Evolutionary conservation across 768 basidiomycete species (phyloP), one percentile per base, ranked within the genome.

Genomic region (Krasilnikovozyma curviuscula): DNA sequence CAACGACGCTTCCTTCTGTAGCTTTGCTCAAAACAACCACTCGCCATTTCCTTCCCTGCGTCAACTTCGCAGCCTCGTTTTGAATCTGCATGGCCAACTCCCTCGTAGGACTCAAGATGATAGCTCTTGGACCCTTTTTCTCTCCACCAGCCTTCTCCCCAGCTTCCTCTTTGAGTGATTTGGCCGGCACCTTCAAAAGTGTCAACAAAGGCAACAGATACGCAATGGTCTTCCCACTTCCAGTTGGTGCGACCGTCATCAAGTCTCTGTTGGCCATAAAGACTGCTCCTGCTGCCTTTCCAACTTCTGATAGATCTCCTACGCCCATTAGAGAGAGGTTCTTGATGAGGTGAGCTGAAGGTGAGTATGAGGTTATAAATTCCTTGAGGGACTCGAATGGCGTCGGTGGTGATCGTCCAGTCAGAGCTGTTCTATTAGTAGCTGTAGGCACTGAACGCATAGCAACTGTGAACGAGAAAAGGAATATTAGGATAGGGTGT

Each of bases 71-170:
- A 55, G 79, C 82, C 61, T 97, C 93, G 51, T 88, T 85, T 54
- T 83, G 71, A 46, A 97, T 97, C 59, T 98, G 93, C 57, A 85
- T 78, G 0, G 88, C 86, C n/a, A 98, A 65, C 67, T 98, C 93
- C 42, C 85, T 76, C 2, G 93, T 97, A 3, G 93, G 93, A 1
- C 83, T 82, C 40, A 98, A 65, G 32, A 98, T 68, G 19, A 98
- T 50, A 2, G 82, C 83, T 48, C 83, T 72, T 16, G 50, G 50
- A 76, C 47, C 82, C 86, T 27, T 59, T 63, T 16, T 74, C 57
- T 40, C 75, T 28, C 23, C 41, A 38, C 13, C 49, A 13, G n/a
- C 40, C 44, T n/a, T 51, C 34, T 14, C 25, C 7, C 31, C 32
- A 5, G 27, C 21, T 13, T 34, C 24, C 12, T 3, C 29, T 63